phyloP scores from a whole-genome alignment of 2,329 filamentous ascomycete species.

The Aspergillus melleus region DNA sequence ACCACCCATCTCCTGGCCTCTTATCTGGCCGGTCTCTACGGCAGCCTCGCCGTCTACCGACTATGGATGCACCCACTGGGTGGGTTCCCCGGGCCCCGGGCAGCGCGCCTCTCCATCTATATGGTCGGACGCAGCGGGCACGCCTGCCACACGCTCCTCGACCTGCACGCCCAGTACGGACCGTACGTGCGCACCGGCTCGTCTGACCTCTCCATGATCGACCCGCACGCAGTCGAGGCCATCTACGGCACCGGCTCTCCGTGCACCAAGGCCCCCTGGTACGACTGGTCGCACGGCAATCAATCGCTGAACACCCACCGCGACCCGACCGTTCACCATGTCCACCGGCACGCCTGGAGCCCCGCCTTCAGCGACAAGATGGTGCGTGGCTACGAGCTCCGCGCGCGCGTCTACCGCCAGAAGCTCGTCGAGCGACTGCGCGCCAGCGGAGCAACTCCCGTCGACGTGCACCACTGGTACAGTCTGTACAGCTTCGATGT shows the following conservation, averaged over 20 bases:
- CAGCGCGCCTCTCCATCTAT: constrained; percentile 9
- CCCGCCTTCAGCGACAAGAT: constrained; percentile 43
- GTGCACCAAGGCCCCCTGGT: constrained; percentile 47
- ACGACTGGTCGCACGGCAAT: constrained; percentile 36
- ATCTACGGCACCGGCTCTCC: constrained; percentile 42
- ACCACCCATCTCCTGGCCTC: too few species aligned
- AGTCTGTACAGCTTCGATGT: constrained; percentile 17
- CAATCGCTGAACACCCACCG: constrained; percentile 42
- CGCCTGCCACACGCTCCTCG: constrained; percentile 27
- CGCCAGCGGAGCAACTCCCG: constrained; percentile 16
- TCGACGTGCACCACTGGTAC: constrained; percentile 44
- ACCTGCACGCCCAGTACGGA: constrained; percentile 26
- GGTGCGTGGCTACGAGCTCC: constrained; percentile 43
- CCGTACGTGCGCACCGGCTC: constrained; percentile 40
- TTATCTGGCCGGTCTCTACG: too few species aligned
- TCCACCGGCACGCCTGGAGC: constrained; percentile 42
- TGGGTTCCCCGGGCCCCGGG: too few species aligned
- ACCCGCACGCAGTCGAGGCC: constrained; percentile 37
- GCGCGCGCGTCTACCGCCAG: constrained; percentile 37
- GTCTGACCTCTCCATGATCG: constrained; percentile 36
- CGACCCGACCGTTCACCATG: constrained; percentile 39
- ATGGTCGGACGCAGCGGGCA: neutral
- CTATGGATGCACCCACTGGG: too few species aligned
- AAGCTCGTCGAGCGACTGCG: constrained; percentile 33
- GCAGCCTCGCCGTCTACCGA: too few species aligned